A percentile compares a stretch with the other conserved stretches of the same genome.
Evolutionary conservation across 2,329 filamentous ascomycete species (phyloP).

Genomic region (Acrodontium crateriforme): DNA sequence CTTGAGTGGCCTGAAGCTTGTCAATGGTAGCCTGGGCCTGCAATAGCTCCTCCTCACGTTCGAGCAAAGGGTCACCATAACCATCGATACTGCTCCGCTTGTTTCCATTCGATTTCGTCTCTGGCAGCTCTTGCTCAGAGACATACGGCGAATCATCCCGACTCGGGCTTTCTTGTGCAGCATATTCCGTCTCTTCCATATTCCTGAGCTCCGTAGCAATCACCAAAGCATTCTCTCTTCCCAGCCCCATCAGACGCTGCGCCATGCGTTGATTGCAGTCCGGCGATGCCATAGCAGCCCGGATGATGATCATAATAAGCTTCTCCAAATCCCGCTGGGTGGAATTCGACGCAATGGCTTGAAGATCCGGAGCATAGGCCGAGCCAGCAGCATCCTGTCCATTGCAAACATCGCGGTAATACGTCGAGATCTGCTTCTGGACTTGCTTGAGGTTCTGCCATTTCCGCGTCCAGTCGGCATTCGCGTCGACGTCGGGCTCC

Average conservation of each 20-base stretch:
- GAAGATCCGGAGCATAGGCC: slow-evolving; percentile 31
- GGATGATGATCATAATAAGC: slow-evolving; percentile 35
- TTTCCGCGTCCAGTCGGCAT: slow-evolving; percentile 36
- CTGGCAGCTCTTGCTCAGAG: slow-evolving; percentile 16
- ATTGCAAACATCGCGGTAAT: slow-evolving; percentile 33
- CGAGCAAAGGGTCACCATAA: slow-evolving; percentile 31
- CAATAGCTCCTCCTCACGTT: slow-evolving; percentile 37
- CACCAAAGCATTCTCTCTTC: slow-evolving; percentile 19
- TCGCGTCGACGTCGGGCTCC: slow-evolving; percentile 28
- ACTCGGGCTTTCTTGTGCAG: slow-evolving; percentile 14
- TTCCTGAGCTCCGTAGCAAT: slow-evolving; percentile 20
- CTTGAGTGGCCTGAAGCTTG: slow-evolving; percentile 28
- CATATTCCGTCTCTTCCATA: slow-evolving; percentile 18
- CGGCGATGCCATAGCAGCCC: slow-evolving; percentile 33
- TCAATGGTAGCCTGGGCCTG: slow-evolving; percentile 34
- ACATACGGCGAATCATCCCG: slow-evolving; percentile 18
- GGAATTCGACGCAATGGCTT: slow-evolving; percentile 34
- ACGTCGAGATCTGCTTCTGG: slow-evolving; percentile 34
- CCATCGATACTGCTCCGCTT: slow-evolving; percentile 8
- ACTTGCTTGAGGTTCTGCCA: slow-evolving; percentile 41
- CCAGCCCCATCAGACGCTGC: slow-evolving; percentile 19
- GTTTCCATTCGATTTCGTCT: slow-evolving; percentile 9
- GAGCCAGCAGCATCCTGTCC: slow-evolving; percentile 20
- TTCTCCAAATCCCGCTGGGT: slow-evolving; percentile 23
- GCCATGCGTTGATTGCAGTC: slow-evolving; percentile 36